phyloP scores from a whole-genome alignment of 345 rosid genomes.

The Litchi chinensis region DNA sequence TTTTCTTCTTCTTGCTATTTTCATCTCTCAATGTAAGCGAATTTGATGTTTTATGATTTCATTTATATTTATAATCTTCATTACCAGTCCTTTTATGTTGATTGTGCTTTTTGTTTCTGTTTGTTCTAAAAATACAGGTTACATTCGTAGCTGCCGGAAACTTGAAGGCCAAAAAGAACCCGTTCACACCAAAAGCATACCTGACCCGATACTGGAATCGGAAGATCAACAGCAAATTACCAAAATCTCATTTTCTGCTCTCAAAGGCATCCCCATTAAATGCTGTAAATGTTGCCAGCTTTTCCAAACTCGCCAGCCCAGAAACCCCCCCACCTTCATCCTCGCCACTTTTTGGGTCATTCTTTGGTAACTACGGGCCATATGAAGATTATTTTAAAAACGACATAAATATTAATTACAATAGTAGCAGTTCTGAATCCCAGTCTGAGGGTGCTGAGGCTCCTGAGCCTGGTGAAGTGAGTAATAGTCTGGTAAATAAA shows the following conservation, averaged over 20 bases:
- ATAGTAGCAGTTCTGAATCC: too few species aligned
- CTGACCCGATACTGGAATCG: conserved; percentile 88
- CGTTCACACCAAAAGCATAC: conserved; percentile 74
- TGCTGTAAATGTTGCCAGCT: conserved; percentile 61
- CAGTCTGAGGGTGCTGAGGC: too few species aligned
- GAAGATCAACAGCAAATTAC: conserved; percentile 45
- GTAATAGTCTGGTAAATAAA: too few species aligned
- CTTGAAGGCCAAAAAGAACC: conserved; percentile 43
- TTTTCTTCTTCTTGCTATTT: conserved; percentile 26
- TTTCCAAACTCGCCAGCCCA: conserved; percentile 61
- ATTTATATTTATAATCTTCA: neutral
- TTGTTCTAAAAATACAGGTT: conserved; percentile 38
- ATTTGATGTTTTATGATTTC: neutral
- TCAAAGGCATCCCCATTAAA: conserved; percentile 79
- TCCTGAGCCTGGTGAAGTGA: too few species aligned
- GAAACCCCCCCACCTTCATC: conserved; percentile 54
- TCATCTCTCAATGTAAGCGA: conserved; percentile 40
- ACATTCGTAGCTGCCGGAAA: conserved; percentile 28
- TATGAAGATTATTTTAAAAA: too few species aligned
- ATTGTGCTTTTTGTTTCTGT: neutral
- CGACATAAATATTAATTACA: too few species aligned
- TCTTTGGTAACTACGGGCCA: too few species aligned
- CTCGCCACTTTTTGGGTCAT: conserved; percentile 54
- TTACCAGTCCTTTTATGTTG: neutral
- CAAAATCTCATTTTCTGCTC: conserved; percentile 58